Conservation (phyloP, 1,284 basidiomycete genomes). For the Vanrija pseudolonga region DNA sequence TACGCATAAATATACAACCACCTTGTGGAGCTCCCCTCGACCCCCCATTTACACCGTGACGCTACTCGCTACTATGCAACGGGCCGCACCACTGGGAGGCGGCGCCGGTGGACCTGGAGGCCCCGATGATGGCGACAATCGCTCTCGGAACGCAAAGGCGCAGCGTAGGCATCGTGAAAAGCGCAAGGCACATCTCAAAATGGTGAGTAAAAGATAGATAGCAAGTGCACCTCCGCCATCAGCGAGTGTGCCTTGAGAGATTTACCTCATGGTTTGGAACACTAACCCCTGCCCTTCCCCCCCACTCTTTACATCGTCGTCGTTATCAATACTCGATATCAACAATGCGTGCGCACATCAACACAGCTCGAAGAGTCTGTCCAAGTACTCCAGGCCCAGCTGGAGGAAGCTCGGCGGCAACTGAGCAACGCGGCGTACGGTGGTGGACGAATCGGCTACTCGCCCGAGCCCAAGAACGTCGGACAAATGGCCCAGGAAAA, state of each 20-base stretch:
- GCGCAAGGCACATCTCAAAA: slow-evolving; percentile 86
- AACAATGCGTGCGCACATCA: background rate
- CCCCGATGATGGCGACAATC: slow-evolving; percentile 40
- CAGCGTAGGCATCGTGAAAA: slow-evolving; percentile 87
- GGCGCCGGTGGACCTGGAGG: background rate
- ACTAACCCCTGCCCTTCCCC: no score
- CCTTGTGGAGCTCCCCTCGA: no score
- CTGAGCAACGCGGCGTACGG: slow-evolving; percentile 31
- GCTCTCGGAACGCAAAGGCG: slow-evolving; percentile 72
- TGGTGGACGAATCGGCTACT: slow-evolving; percentile 14
- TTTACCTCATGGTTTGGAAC: no score
- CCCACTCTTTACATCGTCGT: background rate
- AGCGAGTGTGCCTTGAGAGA: background rate
- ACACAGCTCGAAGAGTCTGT: slow-evolving; percentile 42
- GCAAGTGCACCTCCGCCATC: background rate
- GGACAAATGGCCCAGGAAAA: slow-evolving; percentile 37
- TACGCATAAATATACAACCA: no score
- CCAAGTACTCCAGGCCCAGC: slow-evolving; percentile 32
- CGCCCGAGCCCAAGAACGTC: slow-evolving; percentile 33
- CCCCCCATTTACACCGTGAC: no score
- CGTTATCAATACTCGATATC: background rate
- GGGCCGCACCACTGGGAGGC: no score
- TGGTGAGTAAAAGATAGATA: slow-evolving; percentile 56
- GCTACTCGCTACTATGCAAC: no score
- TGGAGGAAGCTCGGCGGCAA: slow-evolving; percentile 43